Evolutionary conservation across 2,329 filamentous ascomycete species (phyloP).

Genomic region (Kalmusia sp.): DNA sequence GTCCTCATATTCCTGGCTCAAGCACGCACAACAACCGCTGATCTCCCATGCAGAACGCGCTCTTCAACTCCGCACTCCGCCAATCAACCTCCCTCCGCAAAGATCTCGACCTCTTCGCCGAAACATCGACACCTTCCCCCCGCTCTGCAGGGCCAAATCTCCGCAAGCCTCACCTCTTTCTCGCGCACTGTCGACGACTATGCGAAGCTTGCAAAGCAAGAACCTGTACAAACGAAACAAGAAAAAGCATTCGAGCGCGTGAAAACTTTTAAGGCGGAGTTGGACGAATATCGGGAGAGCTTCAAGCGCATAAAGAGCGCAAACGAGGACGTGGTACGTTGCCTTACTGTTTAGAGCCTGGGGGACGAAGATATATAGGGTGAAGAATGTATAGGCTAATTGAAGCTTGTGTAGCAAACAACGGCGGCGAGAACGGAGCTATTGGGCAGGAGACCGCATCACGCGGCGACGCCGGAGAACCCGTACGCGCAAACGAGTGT

Average conservation of each 20-base stretch:
- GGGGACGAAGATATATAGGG: too few species aligned
- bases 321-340: slow-evolving; percentile 72
- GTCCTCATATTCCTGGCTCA: slow-evolving; percentile 5
- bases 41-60: slow-evolving; percentile 67
- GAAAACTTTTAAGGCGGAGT: slow-evolving; percentile 82
- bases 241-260: slow-evolving; percentile 88
- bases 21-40: slow-evolving; percentile 7
- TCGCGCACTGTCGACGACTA: slow-evolving; percentile 94
- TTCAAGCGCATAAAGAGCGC: slow-evolving; percentile 80
- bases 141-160: slow-evolving; percentile 63
- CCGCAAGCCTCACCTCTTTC: slow-evolving; percentile 73
- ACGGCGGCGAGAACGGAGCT: slow-evolving; percentile 80
- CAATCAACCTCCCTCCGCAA: slow-evolving; percentile 81
- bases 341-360: neutral
- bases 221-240: slow-evolving; percentile 89
- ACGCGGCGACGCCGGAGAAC: slow-evolving; percentile 85
- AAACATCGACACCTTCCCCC: slow-evolving; percentile 64
- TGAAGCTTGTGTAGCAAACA: slow-evolving; percentile 51
- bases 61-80: slow-evolving; percentile 86
- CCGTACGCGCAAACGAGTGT: slow-evolving; percentile 70
- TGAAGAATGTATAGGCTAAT: slow-evolving; percentile 10
- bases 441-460: slow-evolving; percentile 82
- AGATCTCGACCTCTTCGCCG: slow-evolving; percentile 75
- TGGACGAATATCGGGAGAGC: slow-evolving; percentile 78
- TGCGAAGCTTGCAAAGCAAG: slow-evolving; percentile 80